Evolutionary conservation across 1,284 basidiomycete species (phyloP).

Genomic region (Golubevia sp.): DNA sequence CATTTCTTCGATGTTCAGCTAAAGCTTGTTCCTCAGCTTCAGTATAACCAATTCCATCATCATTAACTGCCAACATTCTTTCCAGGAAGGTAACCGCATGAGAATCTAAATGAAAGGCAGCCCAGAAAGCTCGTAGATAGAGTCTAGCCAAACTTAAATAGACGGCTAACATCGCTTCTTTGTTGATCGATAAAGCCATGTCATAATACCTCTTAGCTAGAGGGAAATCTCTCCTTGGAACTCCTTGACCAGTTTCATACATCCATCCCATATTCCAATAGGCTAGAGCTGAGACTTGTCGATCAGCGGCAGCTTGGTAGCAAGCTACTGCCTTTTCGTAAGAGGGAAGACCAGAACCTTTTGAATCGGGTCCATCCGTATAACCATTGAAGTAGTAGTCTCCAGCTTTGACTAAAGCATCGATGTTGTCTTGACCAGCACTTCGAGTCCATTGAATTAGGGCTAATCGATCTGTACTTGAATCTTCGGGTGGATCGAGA

Average conservation of each 20-base stretch:
- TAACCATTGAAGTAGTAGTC: constrained; percentile 84
- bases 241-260: constrained; percentile 94
- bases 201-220: constrained; percentile 97
- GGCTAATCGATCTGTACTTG: constrained; percentile 72
- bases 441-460: constrained; percentile 92
- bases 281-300: constrained; percentile 85
- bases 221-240: constrained; percentile 80
- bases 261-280: constrained; percentile 99
- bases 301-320: constrained; percentile 88
- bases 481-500: constrained; percentile 11
- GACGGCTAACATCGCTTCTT: constrained; percentile 86
- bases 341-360: constrained; percentile 73
- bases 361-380: no score
- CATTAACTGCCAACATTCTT: constrained; percentile 11
- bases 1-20: not conserved
- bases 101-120: constrained; percentile 29
- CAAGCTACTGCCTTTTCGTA: constrained; percentile 86
- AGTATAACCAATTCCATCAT: constrained; percentile 22
- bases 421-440: constrained; percentile 88
- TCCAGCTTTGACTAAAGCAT: constrained; percentile 85
- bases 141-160: constrained; percentile 79
- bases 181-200: constrained; percentile 79
- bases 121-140: constrained; percentile 82
- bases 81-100: constrained; percentile 31
- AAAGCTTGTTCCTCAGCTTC: constrained; percentile 34